phyloP scores from a whole-genome alignment of 176 grass and related monocot genomes.

The Lolium rigidum region DNA sequence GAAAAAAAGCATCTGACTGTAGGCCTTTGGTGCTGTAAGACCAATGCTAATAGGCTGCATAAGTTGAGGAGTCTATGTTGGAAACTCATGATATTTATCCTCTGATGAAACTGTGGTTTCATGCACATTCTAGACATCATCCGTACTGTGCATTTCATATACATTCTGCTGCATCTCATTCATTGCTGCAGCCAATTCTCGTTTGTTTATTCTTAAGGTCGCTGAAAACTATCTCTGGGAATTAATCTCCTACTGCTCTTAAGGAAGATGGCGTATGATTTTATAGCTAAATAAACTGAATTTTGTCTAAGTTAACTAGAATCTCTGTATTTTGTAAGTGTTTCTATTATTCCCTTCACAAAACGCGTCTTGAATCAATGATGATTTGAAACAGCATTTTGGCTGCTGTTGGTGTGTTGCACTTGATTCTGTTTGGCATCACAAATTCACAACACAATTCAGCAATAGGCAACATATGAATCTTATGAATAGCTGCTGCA shows the following conservation, averaged over 20 bases:
- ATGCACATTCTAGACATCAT: no score
- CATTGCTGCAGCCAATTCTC: background rate
- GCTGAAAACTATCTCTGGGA: background rate
- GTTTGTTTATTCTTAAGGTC: background rate
- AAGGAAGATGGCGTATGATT: background rate
- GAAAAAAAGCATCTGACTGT: no score
- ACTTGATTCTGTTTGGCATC: no score
- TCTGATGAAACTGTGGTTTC: background rate
- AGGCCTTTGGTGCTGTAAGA: background rate
- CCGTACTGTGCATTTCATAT: background rate
- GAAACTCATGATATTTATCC: conserved; percentile 1
- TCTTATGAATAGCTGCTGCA: no score
- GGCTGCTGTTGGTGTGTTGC: no score
- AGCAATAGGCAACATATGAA: no score
- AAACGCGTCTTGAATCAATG: no score
- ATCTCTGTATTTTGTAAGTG: no score
- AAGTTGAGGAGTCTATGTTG: background rate
- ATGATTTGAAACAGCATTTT: no score
- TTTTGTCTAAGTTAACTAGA: background rate
- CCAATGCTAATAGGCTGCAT: background rate
- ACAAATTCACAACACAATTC: no score
- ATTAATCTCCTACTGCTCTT: background rate
- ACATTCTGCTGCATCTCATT: background rate
- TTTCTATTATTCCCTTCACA: no score
- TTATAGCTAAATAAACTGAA: background rate